A percentile compares a stretch with the other conserved stretches of the same genome.
Evolutionary conservation across 306 rosid species (phyloP).

Genomic region (Cicer yamashitae): DNA sequence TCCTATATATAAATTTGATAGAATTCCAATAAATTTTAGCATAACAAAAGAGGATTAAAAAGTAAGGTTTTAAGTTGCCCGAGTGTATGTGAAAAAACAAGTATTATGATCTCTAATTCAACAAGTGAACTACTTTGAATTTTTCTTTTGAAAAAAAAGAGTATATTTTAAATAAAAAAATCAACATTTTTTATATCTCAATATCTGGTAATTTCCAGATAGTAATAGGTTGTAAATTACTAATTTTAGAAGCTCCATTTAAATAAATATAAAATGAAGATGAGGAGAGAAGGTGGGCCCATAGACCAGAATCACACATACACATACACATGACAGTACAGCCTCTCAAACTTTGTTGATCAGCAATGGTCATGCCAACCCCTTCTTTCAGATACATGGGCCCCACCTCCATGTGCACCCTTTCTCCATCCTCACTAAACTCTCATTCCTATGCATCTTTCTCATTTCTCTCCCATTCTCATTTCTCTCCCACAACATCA

Average conservation of each 20-base stretch:
- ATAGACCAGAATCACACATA: slow-evolving; percentile 7
- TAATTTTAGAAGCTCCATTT: not conserved
- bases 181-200: too few species aligned
- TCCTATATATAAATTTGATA: too few species aligned
- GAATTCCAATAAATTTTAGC: too few species aligned
- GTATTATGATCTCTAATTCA: too few species aligned
- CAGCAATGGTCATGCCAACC: slow-evolving; percentile 45
- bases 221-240: not conserved
- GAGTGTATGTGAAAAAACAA: too few species aligned
- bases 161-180: too few species aligned
- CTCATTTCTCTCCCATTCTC: not conserved
- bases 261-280: not conserved
- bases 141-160: too few species aligned
- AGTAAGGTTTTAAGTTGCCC: too few species aligned
- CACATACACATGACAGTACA: slow-evolving; percentile 33
- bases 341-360: slow-evolving; percentile 28
- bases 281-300: slow-evolving; percentile 17
- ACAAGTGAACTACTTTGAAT: too few species aligned
- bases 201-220: too few species aligned
- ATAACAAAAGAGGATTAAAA: too few species aligned
- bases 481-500: not conserved
- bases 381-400: slow-evolving; percentile 41
- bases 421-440: not conserved
- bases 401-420: slow-evolving; percentile 59
- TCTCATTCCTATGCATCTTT: slow-evolving; percentile 1